Conservation (phyloP, 2,329 filamentous ascomycete genomes). For the Fragosphaeria purpurea region DNA sequence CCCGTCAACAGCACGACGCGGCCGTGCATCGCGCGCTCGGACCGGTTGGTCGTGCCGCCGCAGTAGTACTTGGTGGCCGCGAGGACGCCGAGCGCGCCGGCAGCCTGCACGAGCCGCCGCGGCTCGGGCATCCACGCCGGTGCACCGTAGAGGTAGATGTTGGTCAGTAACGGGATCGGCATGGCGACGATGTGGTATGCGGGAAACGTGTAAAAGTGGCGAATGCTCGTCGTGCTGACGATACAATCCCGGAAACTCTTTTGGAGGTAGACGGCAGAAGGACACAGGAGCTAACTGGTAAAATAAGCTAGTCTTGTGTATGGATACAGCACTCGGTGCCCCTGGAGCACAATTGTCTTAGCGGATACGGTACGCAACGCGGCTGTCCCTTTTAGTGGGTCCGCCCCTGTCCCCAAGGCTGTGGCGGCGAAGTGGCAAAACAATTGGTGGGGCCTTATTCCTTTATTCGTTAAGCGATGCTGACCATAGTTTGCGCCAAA, state of each 20-base stretch:
- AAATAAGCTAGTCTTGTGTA: too few species aligned
- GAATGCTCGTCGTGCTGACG: too few species aligned
- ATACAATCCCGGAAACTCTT: too few species aligned
- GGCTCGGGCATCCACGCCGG: conserved; percentile 38
- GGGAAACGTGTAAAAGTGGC: too few species aligned
- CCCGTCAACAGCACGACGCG: conserved; percentile 92
- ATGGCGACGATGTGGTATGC: conserved; percentile 21
- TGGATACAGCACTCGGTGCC: background rate
- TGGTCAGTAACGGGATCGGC: conserved; percentile 42
- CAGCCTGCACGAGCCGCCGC: conserved; percentile 30
- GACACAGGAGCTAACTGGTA: too few species aligned
- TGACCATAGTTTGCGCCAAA: too few species aligned
- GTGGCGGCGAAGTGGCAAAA: background rate
- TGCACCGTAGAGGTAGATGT: conserved; percentile 36
- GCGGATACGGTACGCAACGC: conserved; percentile 1
- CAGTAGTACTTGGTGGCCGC: conserved; percentile 60
- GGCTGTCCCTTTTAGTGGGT: background rate
- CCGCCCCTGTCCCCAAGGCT: background rate
- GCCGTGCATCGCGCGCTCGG: conserved; percentile 81
- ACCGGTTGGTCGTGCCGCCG: conserved; percentile 60
- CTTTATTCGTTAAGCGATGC: too few species aligned
- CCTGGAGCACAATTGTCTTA: conserved; percentile 2
- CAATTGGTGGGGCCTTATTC: too few species aligned
- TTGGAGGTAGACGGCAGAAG: too few species aligned
- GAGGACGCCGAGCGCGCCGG: conserved; percentile 27